These are phyloP conservation scores for Globisporangium radiosum DNA, from an alignment of 352 stramenopile genomes.

Conservation along the genomic window DNA sequence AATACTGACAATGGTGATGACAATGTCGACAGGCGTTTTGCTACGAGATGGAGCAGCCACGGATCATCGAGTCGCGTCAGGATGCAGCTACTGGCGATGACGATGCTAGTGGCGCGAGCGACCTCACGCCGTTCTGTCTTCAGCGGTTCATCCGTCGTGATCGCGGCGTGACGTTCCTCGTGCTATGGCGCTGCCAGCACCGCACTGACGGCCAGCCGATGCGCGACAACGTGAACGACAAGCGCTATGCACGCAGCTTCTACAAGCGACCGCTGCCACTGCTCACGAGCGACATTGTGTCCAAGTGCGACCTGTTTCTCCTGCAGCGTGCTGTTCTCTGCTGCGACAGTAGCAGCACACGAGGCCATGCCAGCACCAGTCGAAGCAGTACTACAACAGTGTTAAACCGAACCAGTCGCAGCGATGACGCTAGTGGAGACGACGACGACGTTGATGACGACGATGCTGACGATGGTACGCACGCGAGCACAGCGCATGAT, in stretches of 20 bases:
- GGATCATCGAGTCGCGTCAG: slow-evolving; percentile 1
- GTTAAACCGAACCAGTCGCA: too few relatives aligned
- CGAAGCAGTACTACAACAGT: too few relatives aligned
- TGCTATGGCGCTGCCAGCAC: slow-evolving; percentile 26
- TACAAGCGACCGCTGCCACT: slow-evolving; percentile 11
- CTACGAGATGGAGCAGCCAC: slow-evolving; percentile 28
- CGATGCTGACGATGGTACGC: neutral
- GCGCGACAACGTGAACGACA: slow-evolving; percentile 6
- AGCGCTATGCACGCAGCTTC: slow-evolving; percentile 8
- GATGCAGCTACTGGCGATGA: slow-evolving; percentile 4
- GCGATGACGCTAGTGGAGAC: neutral
- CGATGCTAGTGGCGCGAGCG: neutral
- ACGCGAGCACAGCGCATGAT: neutral
- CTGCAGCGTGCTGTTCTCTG: neutral
- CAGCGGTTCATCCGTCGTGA: slow-evolving; percentile 29
- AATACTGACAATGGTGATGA: neutral
- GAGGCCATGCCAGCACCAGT: neutral
- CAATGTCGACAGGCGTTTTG: slow-evolving; percentile 22
- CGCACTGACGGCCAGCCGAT: neutral
- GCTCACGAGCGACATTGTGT: slow-evolving; percentile 11
- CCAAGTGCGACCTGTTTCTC: slow-evolving; percentile 19
- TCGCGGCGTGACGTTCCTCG: slow-evolving; percentile 27
- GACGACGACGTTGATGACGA: slow-evolving; percentile 6
- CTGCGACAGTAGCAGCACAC: neutral
- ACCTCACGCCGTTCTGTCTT: slow-evolving; percentile 29